Evolutionary conservation across 495 filamentous ascomycete species (phyloP).

Genomic region (Penicillium atrosanguineum): DNA sequence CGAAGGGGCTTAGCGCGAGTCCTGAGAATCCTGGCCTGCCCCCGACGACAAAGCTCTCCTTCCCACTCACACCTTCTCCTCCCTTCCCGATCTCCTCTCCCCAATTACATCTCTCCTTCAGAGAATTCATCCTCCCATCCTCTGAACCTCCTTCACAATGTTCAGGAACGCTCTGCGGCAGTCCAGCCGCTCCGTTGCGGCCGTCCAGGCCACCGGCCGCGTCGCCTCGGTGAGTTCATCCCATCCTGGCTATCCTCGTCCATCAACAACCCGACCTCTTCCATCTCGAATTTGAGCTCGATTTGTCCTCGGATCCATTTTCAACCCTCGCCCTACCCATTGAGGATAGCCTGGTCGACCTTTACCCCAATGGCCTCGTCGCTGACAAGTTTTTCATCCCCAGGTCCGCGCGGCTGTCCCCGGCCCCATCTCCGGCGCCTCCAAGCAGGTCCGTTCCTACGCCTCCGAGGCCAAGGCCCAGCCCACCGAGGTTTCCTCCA

Average conservation of each 20-base stretch:
- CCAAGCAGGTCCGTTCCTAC: slow-evolving; percentile 83
- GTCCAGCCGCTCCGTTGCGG: slow-evolving; percentile 89
- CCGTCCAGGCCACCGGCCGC: slow-evolving; percentile 85
- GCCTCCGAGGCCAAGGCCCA: slow-evolving; percentile 91
- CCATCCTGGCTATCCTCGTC: slow-evolving; percentile 36
- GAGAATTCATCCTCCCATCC: slow-evolving; percentile 45
- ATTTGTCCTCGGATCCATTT: slow-evolving; percentile 34
- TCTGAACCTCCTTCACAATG: slow-evolving; percentile 67
- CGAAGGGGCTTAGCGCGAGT: slow-evolving; percentile 47
- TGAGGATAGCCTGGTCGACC: slow-evolving; percentile 26
- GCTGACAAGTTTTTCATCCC: slow-evolving; percentile 48
- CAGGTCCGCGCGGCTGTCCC: slow-evolving; percentile 86
- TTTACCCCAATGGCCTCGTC: slow-evolving; percentile 26
- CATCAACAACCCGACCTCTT: slow-evolving; percentile 29
- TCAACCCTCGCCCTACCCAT: slow-evolving; percentile 23
- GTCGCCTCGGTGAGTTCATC: slow-evolving; percentile 81
- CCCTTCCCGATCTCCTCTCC: slow-evolving; percentile 46
- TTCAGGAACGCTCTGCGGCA: slow-evolving; percentile 97
- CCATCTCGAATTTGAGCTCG: slow-evolving; percentile 42
- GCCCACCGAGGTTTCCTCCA: slow-evolving; percentile 97
- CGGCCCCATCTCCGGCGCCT: slow-evolving; percentile 64
- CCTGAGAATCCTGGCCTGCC: slow-evolving; percentile 47
- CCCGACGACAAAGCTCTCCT: slow-evolving; percentile 57
- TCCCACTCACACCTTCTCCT: slow-evolving; percentile 45
- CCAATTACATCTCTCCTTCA: slow-evolving; percentile 52